Conservation (phyloP, 2,329 filamentous ascomycete genomes). For the Trichoderma koningii region DNA sequence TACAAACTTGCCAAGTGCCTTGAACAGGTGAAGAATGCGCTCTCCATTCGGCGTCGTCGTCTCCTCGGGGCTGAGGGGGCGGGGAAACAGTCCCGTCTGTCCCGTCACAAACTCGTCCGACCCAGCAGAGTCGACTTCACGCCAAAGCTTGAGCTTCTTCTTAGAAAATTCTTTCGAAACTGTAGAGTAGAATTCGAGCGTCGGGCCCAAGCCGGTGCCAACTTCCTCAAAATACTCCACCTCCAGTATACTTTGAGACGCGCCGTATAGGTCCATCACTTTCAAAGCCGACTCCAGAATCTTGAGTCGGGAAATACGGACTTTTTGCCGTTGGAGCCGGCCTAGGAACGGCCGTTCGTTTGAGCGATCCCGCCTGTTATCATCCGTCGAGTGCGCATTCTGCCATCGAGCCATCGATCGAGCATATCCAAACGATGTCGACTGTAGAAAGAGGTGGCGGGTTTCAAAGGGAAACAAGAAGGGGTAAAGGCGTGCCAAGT, state of each 20-base stretch:
- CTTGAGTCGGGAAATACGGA: slow-evolving; percentile 92
- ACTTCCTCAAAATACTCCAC: slow-evolving; percentile 99
- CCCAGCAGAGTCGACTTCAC: slow-evolving; percentile 77
- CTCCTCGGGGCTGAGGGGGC: slow-evolving; percentile 82
- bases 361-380: slow-evolving; percentile 77
- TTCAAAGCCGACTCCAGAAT: slow-evolving; percentile 96
- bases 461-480: slow-evolving; percentile 99
- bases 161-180: slow-evolving; percentile 97
- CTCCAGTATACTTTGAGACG: slow-evolving; percentile 92
- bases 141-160: slow-evolving; percentile 96
- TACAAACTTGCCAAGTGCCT: slow-evolving; percentile 93
- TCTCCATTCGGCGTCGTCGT: slow-evolving; percentile 75
- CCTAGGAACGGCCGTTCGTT: slow-evolving; percentile 92
- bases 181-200: slow-evolving; percentile 95
- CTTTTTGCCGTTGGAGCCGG: slow-evolving; percentile 90
- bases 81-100: slow-evolving; percentile 83
- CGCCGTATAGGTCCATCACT: slow-evolving; percentile 97
- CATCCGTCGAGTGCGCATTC: slow-evolving; percentile 80
- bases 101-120: slow-evolving; percentile 82
- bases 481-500: slow-evolving; percentile 87
- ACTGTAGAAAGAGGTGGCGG: slow-evolving; percentile 92
- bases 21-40: slow-evolving; percentile 85
- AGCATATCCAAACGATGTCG: slow-evolving; percentile 96
- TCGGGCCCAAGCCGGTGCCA: slow-evolving; percentile 91
- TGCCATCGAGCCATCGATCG: slow-evolving; percentile 98